phyloP scores from a whole-genome alignment of 139 green algal species.

The Dunaliella sp. region DNA sequence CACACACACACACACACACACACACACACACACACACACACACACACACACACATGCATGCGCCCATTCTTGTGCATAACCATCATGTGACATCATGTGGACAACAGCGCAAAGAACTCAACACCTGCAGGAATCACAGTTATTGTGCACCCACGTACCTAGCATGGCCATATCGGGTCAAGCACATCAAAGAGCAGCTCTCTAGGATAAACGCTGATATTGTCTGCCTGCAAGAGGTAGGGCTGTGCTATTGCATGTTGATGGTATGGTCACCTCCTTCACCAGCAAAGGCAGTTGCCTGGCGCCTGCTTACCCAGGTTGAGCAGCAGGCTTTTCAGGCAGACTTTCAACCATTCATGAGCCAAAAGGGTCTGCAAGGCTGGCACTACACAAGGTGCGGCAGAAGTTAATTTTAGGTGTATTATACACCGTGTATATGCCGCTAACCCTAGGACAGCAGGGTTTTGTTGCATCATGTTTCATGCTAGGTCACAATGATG shows the following conservation, averaged over 20 bases:
- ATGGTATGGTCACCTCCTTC: no score
- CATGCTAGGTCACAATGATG: no score
- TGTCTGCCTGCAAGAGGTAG: neutral
- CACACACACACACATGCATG: conserved; percentile 2
- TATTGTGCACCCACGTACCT: neutral
- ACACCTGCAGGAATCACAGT: neutral
- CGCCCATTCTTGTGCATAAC: no score
- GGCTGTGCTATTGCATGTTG: neutral
- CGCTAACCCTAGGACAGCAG: no score
- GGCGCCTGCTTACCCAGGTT: neutral
- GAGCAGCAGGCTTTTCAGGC: neutral
- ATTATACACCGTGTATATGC: no score
- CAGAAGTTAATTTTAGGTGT: no score
- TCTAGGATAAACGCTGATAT: neutral
- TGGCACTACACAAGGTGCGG: neutral
- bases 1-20: conserved; percentile 18
- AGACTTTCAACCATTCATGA: neutral
- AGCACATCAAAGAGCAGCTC: neutral
- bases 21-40: conserved; percentile 5
- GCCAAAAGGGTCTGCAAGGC: neutral
- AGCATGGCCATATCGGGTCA: neutral
- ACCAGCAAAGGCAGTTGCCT: no score
- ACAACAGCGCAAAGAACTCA: no score
- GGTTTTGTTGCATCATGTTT: no score
- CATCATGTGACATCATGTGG: no score